Evolutionary conservation across 1,139 yeast species (phyloP), one percentile per base, ranked within the genome.

Genomic region (Yamadazyma sp.): DNA sequence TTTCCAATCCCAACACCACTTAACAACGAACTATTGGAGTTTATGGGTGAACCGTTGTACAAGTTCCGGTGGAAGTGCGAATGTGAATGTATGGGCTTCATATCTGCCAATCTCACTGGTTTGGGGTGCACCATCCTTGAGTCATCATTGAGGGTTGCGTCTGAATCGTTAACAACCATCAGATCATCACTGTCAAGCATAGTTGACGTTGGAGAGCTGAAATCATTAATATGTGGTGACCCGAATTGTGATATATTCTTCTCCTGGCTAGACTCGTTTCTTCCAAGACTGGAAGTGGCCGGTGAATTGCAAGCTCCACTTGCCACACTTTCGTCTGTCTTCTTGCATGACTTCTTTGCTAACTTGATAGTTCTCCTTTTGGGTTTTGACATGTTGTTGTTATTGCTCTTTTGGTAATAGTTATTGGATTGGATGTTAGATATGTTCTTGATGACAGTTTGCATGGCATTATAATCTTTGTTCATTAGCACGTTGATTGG

Each of bases 321-420:
- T 7, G 36, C 17, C 29, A 16, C 16, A 7, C 11, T 17, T 16
- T 20, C 16, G 6, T n/a, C 30, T n/a, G n/a, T n/a, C 8, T 5
- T 26, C 17, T 10, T 3, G 10, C 9, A 5, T 12, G 32, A 16
- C 26, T 47, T 42, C 42, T 50, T 53, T 31, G 61, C 55, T 47
- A 77, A 47, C 46, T 67, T 74, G 33, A 78, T 70, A 3, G 58
- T 63, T 53, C 83, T 62, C 53, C 83, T 64, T 50, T 69, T 71
- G 9, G 81, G 81, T 43, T 65, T 69, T 5, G 55, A 51, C 16
- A 56, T 49, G 33, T 58, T 59, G 43, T 58, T 61, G 42, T 47
- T 55, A 42, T 47, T 55, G 38, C 55, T 56, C 43, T 58, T 53
- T 38, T 57, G 69, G 46, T 65, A 63, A 51, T 58, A 75, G 39